Percentiles rank a stretch among this genome's conserved stretches.
Conservation (phyloP, 257 asterid genomes). For the Nyctanthes arbortristis region DNA sequence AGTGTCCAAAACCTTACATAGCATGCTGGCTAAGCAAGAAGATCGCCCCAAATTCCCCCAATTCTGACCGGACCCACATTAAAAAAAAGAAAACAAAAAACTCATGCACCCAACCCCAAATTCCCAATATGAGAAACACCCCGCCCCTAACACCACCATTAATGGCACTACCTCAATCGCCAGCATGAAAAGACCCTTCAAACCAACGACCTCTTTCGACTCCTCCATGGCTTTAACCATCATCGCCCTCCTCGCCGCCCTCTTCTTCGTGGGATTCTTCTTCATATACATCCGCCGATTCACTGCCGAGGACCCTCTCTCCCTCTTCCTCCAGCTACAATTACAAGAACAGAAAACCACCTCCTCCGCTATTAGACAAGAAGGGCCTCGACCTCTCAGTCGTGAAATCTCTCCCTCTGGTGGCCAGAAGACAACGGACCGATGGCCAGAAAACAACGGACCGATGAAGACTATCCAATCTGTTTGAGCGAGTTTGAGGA, state of each 20-base stretch:
- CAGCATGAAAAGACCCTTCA: too few relatives aligned
- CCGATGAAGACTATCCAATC: conserved; percentile 60
- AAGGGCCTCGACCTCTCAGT: conserved; percentile 51
- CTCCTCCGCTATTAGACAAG: conserved; percentile 15
- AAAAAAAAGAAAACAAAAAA: too few relatives aligned
- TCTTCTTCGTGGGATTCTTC: conserved; percentile 69
- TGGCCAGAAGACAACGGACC: too few relatives aligned
- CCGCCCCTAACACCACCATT: too few relatives aligned
- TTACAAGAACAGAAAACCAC: conserved; percentile 22
- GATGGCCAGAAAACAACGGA: conserved; percentile 45
- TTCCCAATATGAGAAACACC: too few relatives aligned
- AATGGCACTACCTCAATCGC: too few relatives aligned
- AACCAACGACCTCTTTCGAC: conserved; percentile 38
- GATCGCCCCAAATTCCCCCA: too few relatives aligned
- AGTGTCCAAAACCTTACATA: too few relatives aligned
- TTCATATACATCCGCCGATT: conserved; percentile 68
- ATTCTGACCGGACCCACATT: too few relatives aligned
- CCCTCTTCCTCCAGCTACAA: too few relatives aligned
- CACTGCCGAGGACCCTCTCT: conserved; percentile 27
- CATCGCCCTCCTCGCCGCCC: conserved; percentile 53
- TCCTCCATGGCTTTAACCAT: conserved; percentile 63
- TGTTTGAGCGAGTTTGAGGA: conserved; percentile 66
- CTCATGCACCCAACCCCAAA: too few relatives aligned
- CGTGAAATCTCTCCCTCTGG: conserved; percentile 49
- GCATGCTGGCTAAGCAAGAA: too few relatives aligned